Evolutionary conservation across 106 monocot genomes (phyloP).

Genomic region (Dioscorea alata): DNA sequence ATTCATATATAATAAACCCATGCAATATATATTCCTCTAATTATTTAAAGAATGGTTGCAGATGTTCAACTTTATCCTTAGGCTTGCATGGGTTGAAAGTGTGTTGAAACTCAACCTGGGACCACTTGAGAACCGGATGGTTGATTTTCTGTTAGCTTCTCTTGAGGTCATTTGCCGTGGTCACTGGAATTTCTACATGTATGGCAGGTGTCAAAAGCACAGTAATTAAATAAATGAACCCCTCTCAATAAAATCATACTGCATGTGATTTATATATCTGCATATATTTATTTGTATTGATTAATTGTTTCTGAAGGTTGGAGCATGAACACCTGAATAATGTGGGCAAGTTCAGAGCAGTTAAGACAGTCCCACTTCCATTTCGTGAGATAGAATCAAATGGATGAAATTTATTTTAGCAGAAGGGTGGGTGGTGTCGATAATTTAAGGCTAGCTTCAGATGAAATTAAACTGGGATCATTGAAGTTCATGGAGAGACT

Average conservation of each 20-base stretch:
- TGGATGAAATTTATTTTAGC: conserved; percentile 7
- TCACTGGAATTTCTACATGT: conserved; percentile 99
- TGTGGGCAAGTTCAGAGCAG: conserved; percentile 58
- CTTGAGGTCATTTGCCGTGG: conserved; percentile 82
- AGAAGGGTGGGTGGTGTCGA: background rate
- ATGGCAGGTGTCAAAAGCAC: background rate
- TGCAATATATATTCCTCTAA: too few species aligned
- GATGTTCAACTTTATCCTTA: conserved; percentile 74
- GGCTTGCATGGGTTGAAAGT: conserved; percentile 86
- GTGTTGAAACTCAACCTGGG: conserved; percentile 50
- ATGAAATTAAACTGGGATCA: too few species aligned
- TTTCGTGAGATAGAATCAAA: conserved; percentile 56
- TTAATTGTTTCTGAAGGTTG: conserved; percentile 17
- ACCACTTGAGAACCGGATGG: conserved; percentile 45
- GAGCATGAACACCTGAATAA: conserved; percentile 80
- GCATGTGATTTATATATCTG: too few species aligned
- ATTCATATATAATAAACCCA: too few species aligned
- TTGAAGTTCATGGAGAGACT: too few species aligned
- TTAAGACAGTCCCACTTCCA: conserved; percentile 56
- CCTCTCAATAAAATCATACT: too few species aligned
- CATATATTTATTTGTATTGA: too few species aligned
- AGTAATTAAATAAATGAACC: too few species aligned
- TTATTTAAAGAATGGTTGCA: conserved; percentile 7
- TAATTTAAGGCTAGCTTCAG: conserved; percentile 14
- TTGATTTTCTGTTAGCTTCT: conserved; percentile 78